Evolutionary conservation across 371 early-diverging fungal genomes (phyloP).

Genomic region (Massospora cicadina): DNA sequence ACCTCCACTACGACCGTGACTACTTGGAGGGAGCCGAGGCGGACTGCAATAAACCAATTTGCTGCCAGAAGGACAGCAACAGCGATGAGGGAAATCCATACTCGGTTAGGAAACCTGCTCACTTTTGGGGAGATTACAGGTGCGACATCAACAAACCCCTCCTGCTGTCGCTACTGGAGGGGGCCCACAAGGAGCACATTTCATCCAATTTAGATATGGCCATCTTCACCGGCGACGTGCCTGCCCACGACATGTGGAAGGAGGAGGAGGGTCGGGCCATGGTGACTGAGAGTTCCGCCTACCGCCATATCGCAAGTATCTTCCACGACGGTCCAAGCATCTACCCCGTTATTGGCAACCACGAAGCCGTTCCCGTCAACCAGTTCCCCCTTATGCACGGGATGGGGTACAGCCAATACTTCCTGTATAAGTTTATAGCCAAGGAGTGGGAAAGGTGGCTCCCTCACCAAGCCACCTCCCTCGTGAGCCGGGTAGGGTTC

Average conservation of each 20-base stretch:
- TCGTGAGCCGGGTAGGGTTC: slow-evolving; percentile 9
- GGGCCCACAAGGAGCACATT: slow-evolving; percentile 20
- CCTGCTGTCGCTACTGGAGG: slow-evolving; percentile 24
- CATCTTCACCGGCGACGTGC: slow-evolving; percentile 40
- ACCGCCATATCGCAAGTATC: slow-evolving; percentile 8
- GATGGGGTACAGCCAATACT: neutral
- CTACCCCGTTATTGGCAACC: slow-evolving; percentile 13
- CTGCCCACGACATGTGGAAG: slow-evolving; percentile 41
- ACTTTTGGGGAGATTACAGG: slow-evolving; percentile 16
- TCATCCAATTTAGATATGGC: slow-evolving; percentile 24
- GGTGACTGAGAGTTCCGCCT: slow-evolving; percentile 10
- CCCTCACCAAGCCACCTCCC: neutral
- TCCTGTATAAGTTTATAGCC: slow-evolving; percentile 10
- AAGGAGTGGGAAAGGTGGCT: slow-evolving; percentile 15
- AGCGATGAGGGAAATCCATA: neutral
- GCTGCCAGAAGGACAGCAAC: slow-evolving; percentile 8
- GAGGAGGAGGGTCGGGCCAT: slow-evolving; percentile 24
- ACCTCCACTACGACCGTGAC: slow-evolving; percentile 10
- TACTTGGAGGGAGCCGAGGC: slow-evolving; percentile 10
- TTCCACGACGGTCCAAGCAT: neutral
- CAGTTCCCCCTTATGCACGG: slow-evolving; percentile 11
- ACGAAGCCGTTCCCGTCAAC: slow-evolving; percentile 14
- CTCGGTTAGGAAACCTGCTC: slow-evolving; percentile 12
- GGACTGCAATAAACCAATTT: slow-evolving; percentile 9
- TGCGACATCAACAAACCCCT: slow-evolving; percentile 23